phyloP scores from a whole-genome alignment of 2,329 filamentous ascomycete species.

The Setomelanomma holmii region DNA sequence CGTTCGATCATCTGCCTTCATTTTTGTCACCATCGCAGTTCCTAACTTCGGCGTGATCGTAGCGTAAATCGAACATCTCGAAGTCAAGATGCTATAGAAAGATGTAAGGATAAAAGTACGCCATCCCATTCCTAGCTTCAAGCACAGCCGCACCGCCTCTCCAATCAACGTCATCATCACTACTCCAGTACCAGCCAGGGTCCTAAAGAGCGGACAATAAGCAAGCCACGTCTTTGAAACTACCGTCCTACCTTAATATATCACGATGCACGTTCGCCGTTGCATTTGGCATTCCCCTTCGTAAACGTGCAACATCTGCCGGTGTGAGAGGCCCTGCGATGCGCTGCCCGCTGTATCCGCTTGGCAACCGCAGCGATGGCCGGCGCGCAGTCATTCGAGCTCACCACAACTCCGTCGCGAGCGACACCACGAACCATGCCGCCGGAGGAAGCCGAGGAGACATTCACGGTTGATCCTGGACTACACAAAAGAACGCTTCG shows the following conservation, averaged over 20 bases:
- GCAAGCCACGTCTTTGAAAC: background rate
- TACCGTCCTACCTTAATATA: background rate
- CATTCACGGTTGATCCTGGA: constrained; percentile 1
- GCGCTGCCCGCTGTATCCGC: constrained; percentile 10
- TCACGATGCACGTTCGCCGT: background rate
- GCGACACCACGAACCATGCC: constrained; percentile 14
- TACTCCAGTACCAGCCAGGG: constrained; percentile 2
- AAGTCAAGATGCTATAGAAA: background rate
- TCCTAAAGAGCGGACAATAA: constrained; percentile 2
- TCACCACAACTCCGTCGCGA: constrained; percentile 8
- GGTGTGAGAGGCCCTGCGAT: constrained; percentile 14
- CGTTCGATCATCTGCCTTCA: no score
- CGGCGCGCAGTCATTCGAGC: constrained; percentile 16
- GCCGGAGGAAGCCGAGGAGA: constrained; percentile 11
- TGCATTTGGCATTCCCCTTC: background rate
- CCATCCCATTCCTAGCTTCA: background rate
- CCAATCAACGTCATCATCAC: constrained; percentile 12
- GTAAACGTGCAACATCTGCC: background rate
- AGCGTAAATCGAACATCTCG: no score
- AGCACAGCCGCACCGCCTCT: constrained; percentile 1
- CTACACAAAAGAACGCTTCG: constrained; percentile 50
- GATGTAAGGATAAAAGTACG: background rate
- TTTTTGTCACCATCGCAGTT: no score
- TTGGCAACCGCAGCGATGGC: constrained; percentile 22
- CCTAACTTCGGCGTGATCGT: no score